A percentile compares a stretch with the other conserved stretches of the same genome.
phyloP scores from a whole-genome alignment of 192 early-diverging fungal genomes.

The Umbelopsis vinacea region DNA sequence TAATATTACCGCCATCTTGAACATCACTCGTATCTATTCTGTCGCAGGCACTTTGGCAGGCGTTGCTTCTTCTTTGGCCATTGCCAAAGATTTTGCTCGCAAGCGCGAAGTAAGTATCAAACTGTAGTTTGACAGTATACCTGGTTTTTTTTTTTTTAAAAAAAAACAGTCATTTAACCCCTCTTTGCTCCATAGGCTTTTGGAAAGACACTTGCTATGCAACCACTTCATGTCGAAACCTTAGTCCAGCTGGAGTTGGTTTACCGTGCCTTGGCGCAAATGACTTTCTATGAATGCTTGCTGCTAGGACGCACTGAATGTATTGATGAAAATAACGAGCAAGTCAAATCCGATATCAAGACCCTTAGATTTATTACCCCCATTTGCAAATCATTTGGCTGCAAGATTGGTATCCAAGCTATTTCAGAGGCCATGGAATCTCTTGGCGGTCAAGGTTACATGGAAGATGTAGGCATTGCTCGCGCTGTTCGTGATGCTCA shows the following conservation, averaged over 20 bases:
- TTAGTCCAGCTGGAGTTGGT: conserved; percentile 61
- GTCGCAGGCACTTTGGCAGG: conserved; percentile 48
- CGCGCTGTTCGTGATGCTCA: conserved; percentile 59
- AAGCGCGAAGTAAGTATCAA: conserved; percentile 50
- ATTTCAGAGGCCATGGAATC: conserved; percentile 69
- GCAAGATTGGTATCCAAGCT: conserved; percentile 49
- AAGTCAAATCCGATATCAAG: conserved; percentile 24
- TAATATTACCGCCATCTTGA: conserved; percentile 67
- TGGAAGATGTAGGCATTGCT: conserved; percentile 71
- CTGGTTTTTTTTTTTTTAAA: no score
- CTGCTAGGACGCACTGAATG: conserved; percentile 62
- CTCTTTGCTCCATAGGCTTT: conserved; percentile 43
- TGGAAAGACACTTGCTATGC: conserved; percentile 52
- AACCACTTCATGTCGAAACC: conserved; percentile 64
- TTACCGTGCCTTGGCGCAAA: conserved; percentile 55
- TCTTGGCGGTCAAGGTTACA: conserved; percentile 75
- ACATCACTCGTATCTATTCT: conserved; percentile 70
- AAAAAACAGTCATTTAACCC: no score
- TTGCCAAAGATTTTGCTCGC: conserved; percentile 65
- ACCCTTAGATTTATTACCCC: conserved; percentile 73
- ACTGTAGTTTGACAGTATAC: neutral
- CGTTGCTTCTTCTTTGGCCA: conserved; percentile 50
- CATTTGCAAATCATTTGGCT: conserved; percentile 62
- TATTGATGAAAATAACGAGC: conserved; percentile 22
- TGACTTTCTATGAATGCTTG: conserved; percentile 57